Conservation (phyloP, 352 stramenopile genomes). For the Pythium sukuiense region DNA sequence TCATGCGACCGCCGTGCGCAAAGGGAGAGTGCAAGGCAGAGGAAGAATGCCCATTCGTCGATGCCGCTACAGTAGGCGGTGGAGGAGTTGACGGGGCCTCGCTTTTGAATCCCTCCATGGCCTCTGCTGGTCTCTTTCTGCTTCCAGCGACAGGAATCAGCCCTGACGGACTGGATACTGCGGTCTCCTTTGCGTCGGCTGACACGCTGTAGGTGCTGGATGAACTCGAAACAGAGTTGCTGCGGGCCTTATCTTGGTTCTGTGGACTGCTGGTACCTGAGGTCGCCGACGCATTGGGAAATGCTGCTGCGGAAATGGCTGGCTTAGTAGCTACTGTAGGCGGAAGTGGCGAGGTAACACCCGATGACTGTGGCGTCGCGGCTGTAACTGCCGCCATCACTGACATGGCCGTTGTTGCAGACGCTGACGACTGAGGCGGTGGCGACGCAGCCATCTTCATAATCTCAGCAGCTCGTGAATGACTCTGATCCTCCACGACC, state of each 20-base stretch:
- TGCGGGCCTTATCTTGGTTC: not conserved
- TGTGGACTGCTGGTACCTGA: not conserved
- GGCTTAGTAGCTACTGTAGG: not conserved
- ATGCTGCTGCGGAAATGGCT: not conserved
- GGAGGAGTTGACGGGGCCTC: not conserved
- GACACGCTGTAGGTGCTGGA: slow-evolving; percentile 6
- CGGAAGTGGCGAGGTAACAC: not conserved
- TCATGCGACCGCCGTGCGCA: not conserved
- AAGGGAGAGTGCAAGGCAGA: not conserved
- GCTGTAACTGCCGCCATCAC: not conserved
- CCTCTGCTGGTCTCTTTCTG: slow-evolving; percentile 50
- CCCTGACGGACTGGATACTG: not conserved
- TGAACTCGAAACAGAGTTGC: slow-evolving; percentile 12
- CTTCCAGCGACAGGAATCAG: slow-evolving; percentile 2
- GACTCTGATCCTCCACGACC: slow-evolving; percentile 18
- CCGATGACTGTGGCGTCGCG: not conserved
- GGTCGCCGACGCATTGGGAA: not conserved
- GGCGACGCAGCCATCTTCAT: slow-evolving; percentile 12
- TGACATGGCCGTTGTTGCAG: not conserved
- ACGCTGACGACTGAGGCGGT: slow-evolving; percentile 5
- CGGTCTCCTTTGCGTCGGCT: slow-evolving; percentile 3
- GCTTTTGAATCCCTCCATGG: slow-evolving; percentile 26
- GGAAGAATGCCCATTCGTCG: not conserved
- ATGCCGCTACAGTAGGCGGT: slow-evolving; percentile 5
- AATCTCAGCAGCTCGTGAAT: slow-evolving; percentile 16